These are phyloP conservation scores for Suillus tomentosus DNA, from an alignment of 768 basidiomycete genomes.

Conservation along the genomic window DNA sequence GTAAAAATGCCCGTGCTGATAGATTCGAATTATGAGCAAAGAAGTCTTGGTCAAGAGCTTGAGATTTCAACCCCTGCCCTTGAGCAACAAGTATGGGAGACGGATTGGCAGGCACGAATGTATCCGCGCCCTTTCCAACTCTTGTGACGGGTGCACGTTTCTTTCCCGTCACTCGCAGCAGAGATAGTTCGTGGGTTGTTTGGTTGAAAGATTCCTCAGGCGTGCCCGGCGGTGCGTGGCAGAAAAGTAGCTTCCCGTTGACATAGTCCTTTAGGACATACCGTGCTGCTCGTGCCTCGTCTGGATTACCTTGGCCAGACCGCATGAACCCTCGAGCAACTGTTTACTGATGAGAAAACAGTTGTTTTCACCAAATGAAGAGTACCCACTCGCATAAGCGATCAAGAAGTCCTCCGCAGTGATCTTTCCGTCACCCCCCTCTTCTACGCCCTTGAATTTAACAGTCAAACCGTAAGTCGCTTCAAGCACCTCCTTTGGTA, in stretches of 20 bases:
- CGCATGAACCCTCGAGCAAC: constrained; percentile 93
- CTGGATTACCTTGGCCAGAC: constrained; percentile 94
- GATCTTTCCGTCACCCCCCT: constrained; percentile 79
- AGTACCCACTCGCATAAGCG: constrained; percentile 85
- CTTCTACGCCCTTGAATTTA: constrained; percentile 62
- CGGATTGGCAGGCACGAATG: constrained; percentile 59
- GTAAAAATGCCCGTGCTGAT: constrained; percentile 63
- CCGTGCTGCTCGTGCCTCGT: constrained; percentile 92
- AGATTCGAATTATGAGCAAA: constrained; percentile 61
- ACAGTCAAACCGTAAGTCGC: constrained; percentile 86
- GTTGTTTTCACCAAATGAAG: constrained; percentile 6
- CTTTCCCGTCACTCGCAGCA: constrained; percentile 66
- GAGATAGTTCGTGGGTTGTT: constrained; percentile 59
- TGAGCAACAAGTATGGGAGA: constrained; percentile 31
- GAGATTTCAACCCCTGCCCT: constrained; percentile 52
- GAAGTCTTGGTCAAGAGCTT: constrained; percentile 79
- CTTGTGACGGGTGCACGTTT: constrained; percentile 89
- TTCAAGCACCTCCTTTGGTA: constrained; percentile 85
- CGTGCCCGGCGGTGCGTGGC: constrained; percentile 82
- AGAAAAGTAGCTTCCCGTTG: constrained; percentile 88
- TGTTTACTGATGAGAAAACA: constrained; percentile 37
- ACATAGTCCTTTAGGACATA: constrained; percentile 97
- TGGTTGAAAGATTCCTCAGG: constrained; percentile 73
- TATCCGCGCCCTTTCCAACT: constrained; percentile 82
- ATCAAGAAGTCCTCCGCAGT: constrained; percentile 82